Evolutionary conservation across 139 green algal species (phyloP), one percentile per base, ranked within the genome.

Genomic region (Chlorella sp.): DNA sequence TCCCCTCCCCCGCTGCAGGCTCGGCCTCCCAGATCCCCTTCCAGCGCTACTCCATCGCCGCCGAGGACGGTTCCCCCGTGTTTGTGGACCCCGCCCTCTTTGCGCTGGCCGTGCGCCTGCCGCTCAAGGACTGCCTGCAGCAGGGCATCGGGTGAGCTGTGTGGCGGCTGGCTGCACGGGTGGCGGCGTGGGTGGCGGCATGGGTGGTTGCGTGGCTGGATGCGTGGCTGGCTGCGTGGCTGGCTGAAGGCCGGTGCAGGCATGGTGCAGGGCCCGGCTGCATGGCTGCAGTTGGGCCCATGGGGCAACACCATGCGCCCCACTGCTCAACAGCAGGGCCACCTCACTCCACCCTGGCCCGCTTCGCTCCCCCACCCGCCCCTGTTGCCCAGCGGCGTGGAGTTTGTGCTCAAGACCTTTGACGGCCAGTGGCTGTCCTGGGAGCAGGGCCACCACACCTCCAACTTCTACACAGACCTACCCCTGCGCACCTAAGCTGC

Each of bases 31-130:
- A 83, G 70, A 60, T 76, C 24, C 80, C 65, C 56, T 82, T 90
- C n/a, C 70, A 90, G 65, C 64, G 70, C 38, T 90, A 73, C 65
- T 38, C 54, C 32, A 85, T 90, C 40, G 40, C 72, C 48, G 41
- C 41, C 32, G 81, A 84, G 64, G 77, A 76, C 36, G 83, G 76
- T 5, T 48, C 48, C 60, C 78, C 74, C 20, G 83, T 86, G 51
- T 86, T 90, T 82, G 87, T 90, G 26, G 87, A 90, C 70, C 87
- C 87, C 41, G 51, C 73, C 8, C 64, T 90, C 4, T 73, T 78
- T 56, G 87, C 73, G 28, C 36, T 73, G 28, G 65, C 54, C 17
- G 40, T 90, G 40, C 81, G 87, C 69, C 58, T 90, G 34, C 87
- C 87, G 24, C 58, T 88, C 30, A 51, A 70, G 51, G 67, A 54